Percentiles rank a stretch among this genome's conserved stretches.
Evolutionary conservation across 257 asterid genomes (phyloP).

Genomic region (Avicennia marina): DNA sequence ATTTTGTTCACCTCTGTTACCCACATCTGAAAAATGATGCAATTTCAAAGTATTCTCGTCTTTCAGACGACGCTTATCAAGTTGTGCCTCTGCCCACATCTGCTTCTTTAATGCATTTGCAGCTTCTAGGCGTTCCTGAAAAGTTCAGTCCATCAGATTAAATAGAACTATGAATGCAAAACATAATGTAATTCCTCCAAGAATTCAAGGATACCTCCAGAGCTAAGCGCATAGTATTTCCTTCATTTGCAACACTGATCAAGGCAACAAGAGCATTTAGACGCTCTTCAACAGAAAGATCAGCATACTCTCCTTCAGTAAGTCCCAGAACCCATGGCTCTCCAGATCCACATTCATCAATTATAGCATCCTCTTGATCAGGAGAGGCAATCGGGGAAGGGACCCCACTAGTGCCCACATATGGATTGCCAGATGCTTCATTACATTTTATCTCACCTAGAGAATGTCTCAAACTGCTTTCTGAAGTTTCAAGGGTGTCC

Average conservation of each 20-base stretch:
- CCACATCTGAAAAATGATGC: constrained; percentile 28
- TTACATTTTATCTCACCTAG: constrained; percentile 25
- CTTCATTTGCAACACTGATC: constrained; percentile 77
- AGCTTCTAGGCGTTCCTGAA: constrained; percentile 94
- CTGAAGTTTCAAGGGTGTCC: constrained; percentile 17
- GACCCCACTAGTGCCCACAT: constrained; percentile 10
- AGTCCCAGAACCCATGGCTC: constrained; percentile 88
- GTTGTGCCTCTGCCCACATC: constrained; percentile 93
- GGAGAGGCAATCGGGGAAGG: constrained; percentile 14
- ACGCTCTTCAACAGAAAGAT: constrained; percentile 78
- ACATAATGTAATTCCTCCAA: neutral
- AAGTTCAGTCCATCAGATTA: constrained; percentile 21
- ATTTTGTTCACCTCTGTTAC: constrained; percentile 34
- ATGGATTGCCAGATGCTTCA: constrained; percentile 33
- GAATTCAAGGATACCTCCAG: constrained; percentile 57
- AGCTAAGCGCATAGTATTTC: constrained; percentile 61
- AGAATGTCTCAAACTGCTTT: constrained; percentile 25
- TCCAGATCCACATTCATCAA: constrained; percentile 49
- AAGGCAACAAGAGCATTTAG: constrained; percentile 73
- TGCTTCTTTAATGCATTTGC: constrained; percentile 92
- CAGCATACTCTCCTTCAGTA: constrained; percentile 74
- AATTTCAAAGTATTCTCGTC: constrained; percentile 51
- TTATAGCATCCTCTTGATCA: constrained; percentile 34
- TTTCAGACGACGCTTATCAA: constrained; percentile 83
- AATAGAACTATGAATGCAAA: constrained; percentile 19